Base-by-base conservation (phyloP, 202 grass and related monocot genomes). In the Setaria italica region DNA sequence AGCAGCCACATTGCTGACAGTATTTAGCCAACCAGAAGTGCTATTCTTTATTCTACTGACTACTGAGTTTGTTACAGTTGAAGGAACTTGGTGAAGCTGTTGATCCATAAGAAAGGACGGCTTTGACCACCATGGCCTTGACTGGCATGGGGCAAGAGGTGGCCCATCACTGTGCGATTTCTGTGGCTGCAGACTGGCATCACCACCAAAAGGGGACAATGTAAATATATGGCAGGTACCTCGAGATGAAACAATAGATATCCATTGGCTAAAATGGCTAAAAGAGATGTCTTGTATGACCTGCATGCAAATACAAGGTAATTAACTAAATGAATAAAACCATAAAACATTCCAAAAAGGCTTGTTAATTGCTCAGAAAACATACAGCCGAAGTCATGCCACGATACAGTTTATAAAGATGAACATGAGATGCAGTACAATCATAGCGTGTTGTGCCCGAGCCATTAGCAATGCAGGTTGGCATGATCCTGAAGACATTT, bases 281-380 rank as follows among this genome's bases (percentile, higher is more conserved):
- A 99, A 99, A 48, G 90, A 97, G 66, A 99, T 93, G 66, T 99
- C 97, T 71, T 99, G 97, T 85, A 99, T 99, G 80, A 97, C 90
- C 97, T 99, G 90, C 49, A 94, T 63, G 17, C 47, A 88, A 79
- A 91, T 76, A 70, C 33, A 77, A 81, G 12, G 56, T 70, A 82
- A 47, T 70, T 87, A 84, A 60, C 17, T 47, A 71, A 78, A 70
- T 59, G 60, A 54, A 84, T 32, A 78, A 75, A 60, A 64, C 49
- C 20, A 65, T 78, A 71, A 73, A 67, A 19, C 7, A 2, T 29
- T 74, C 7, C 17, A n/a, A 56, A 42, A 76, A 74, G 19, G 5
- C 20, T 82, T 62, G 60, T 70, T 32, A 86, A 17, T 65, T 79
- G 62, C 16, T 88, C 70, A 42, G 68, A 37, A 53, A 81, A 59